Evolutionary conservation across 1,139 yeast genomes (phyloP).

Genomic region (Geotrichum australiense): DNA sequence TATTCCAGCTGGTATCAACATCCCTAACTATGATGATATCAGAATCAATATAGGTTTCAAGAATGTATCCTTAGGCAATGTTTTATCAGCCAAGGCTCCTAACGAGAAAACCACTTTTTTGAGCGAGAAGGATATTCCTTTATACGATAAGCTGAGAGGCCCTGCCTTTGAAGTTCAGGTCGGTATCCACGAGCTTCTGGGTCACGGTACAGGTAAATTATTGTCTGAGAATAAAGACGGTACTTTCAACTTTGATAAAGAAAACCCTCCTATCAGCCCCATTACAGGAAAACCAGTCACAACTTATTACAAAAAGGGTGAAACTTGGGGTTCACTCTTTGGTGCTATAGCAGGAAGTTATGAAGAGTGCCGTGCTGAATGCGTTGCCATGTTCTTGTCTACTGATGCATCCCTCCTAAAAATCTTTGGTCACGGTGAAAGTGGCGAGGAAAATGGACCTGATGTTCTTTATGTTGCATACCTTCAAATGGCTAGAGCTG

Average conservation of each 20-base stretch:
- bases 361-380: conserved; percentile 90
- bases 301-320: conserved; percentile 68
- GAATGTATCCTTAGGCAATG: conserved; percentile 82
- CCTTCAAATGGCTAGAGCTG: conserved; percentile 82
- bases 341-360: conserved; percentile 78
- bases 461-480: conserved; percentile 62
- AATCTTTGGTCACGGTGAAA: conserved; percentile 56
- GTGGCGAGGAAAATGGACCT: conserved; percentile 44
- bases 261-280: conserved; percentile 50
- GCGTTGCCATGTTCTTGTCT: conserved; percentile 75
- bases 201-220: conserved; percentile 89
- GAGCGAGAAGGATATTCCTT: conserved; percentile 43
- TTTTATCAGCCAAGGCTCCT: conserved; percentile 64
- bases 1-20: conserved; percentile 86
- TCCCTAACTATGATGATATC: conserved; percentile 87
- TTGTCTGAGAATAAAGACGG: conserved; percentile 59
- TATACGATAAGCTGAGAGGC: conserved; percentile 65
- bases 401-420: conserved; percentile 60
- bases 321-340: conserved; percentile 85
- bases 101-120: conserved; percentile 69
- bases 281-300: conserved; percentile 51
- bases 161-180: conserved; percentile 90
- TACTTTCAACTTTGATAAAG: conserved; percentile 60
- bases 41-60: conserved; percentile 78
- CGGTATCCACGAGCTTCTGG: conserved; percentile 82